phyloP scores from a whole-genome alignment of 1,139 yeast genomes.

The Pichia sp. region DNA sequence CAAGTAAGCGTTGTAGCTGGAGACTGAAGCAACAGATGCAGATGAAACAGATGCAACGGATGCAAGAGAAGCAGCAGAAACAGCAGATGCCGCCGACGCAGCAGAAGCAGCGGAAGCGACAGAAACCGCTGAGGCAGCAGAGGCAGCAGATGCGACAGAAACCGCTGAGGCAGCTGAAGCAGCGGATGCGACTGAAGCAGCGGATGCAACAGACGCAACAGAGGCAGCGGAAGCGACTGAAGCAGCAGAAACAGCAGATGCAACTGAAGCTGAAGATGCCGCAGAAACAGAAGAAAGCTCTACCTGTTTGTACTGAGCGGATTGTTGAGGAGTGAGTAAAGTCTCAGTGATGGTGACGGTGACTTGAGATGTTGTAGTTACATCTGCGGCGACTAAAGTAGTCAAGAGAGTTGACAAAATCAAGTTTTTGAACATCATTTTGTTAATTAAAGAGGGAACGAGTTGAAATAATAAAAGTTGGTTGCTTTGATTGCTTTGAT shows the following conservation, averaged over 20 bases:
- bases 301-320: slow-evolving; percentile 14
- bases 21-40: slow-evolving; percentile 15
- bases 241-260: slow-evolving; percentile 10
- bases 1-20: slow-evolving; percentile 2
- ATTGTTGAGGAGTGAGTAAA: slow-evolving; percentile 25
- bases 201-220: slow-evolving; percentile 7
- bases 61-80: slow-evolving; percentile 15
- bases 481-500: not conserved
- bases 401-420: slow-evolving; percentile 20
- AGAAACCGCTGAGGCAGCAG: slow-evolving; percentile 14
- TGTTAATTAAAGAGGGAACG: slow-evolving; percentile 1
- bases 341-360: slow-evolving; percentile 26
- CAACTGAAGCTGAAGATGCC: slow-evolving; percentile 16
- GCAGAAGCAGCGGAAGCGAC: slow-evolving; percentile 11
- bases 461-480: slow-evolving; percentile 1
- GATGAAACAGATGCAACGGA: slow-evolving; percentile 10
- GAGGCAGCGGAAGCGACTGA: slow-evolving; percentile 15
- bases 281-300: not conserved
- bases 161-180: slow-evolving; percentile 5
- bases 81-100: slow-evolving; percentile 12
- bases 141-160: slow-evolving; percentile 12
- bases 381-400: slow-evolving; percentile 30
- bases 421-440: slow-evolving; percentile 24
- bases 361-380: slow-evolving; percentile 37
- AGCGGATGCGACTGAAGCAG: slow-evolving; percentile 9